Conservation (phyloP, 2,329 filamentous ascomycete species). For the Sporothrix euskadiensis region DNA sequence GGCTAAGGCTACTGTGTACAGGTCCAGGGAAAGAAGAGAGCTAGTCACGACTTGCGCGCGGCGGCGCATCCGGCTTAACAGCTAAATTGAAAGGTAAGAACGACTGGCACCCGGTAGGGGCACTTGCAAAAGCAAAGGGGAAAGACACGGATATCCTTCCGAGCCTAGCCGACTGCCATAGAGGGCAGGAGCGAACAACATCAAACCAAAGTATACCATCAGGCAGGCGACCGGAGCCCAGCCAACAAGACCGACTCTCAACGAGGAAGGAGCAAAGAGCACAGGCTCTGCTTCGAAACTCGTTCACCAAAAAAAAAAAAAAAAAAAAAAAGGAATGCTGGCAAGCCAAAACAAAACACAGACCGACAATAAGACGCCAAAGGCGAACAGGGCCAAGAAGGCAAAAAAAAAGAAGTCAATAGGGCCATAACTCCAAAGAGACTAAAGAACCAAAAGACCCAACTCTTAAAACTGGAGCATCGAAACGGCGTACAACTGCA, state of each 20-base stretch:
- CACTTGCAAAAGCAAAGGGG: background rate
- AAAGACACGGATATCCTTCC: background rate
- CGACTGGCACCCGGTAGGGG: background rate
- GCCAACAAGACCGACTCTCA: background rate
- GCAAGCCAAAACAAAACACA: background rate
- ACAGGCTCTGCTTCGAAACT: background rate
- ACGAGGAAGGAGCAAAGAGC: background rate
- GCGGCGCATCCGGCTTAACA: background rate
- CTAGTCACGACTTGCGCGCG: background rate
- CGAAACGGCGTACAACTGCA: background rate
- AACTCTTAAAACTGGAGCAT: background rate
- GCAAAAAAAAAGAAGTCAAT: background rate
- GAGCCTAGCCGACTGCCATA: background rate
- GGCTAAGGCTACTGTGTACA: background rate
- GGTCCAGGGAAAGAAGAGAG: background rate
- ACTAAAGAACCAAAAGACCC: background rate
- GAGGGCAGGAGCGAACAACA: slow-evolving; percentile 1
- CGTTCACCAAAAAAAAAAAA: background rate
- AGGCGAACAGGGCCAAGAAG: background rate
- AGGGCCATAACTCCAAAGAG: background rate
- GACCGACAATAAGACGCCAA: background rate
- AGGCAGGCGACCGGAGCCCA: background rate
- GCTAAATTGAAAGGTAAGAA: background rate
- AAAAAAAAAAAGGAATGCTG: background rate
- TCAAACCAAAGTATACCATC: too few species aligned